Evolutionary conservation across 805 yeast species (phyloP).

Genomic region (Ogataea angusta): DNA sequence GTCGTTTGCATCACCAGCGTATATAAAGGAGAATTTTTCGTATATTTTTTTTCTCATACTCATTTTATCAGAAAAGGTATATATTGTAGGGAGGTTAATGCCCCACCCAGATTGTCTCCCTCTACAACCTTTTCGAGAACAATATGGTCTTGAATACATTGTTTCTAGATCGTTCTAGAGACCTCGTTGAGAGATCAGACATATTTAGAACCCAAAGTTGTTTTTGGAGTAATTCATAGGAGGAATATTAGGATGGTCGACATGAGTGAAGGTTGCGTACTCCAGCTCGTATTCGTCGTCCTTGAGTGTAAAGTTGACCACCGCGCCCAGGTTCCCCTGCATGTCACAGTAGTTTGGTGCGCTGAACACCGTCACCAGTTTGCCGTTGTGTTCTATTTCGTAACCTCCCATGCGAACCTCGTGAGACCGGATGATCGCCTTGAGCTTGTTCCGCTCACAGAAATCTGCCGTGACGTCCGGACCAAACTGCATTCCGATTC

Average conservation of each 20-base stretch:
- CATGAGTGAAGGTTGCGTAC: constrained; percentile 69
- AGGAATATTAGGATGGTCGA: constrained; percentile 82
- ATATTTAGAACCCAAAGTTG: constrained; percentile 36
- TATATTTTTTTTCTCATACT: constrained; percentile 28
- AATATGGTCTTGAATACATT: constrained; percentile 10
- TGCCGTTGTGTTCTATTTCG: constrained; percentile 81
- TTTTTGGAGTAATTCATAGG: constrained; percentile 86
- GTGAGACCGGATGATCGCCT: constrained; percentile 87
- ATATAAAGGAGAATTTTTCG: constrained; percentile 1
- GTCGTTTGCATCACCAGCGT: not conserved
- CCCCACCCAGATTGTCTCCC: constrained; percentile 36
- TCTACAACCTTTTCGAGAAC: constrained; percentile 38
- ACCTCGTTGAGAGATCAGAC: constrained; percentile 15
- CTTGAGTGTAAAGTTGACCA: constrained; percentile 61
- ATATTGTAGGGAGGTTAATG: constrained; percentile 40
- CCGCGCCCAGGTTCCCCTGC: constrained; percentile 88
- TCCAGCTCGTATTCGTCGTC: constrained; percentile 48
- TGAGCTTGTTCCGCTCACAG: constrained; percentile 65
- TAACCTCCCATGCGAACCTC: constrained; percentile 94
- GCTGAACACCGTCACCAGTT: constrained; percentile 88
- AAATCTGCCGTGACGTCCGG: constrained; percentile 87
- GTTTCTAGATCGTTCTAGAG: constrained; percentile 7
- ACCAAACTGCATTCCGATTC: constrained; percentile 94
- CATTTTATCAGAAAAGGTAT: constrained; percentile 32
- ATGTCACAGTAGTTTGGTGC: constrained; percentile 98